These are phyloP conservation scores for Cercospora citrullina DNA, from an alignment of 2,329 filamentous ascomycete species.

Conservation along the genomic window DNA sequence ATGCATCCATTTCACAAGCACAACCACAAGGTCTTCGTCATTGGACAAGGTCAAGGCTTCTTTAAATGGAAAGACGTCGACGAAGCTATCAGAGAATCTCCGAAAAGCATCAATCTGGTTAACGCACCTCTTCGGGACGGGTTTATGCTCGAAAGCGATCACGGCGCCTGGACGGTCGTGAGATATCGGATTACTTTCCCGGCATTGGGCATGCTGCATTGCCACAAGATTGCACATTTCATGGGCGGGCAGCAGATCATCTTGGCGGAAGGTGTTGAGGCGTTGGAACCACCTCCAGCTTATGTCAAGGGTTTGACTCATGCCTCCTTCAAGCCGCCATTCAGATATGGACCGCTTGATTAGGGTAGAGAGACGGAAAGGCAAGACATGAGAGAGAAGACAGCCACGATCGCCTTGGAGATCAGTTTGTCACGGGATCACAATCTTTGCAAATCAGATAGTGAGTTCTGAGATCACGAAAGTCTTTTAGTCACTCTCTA, in stretches of 20 bases:
- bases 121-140: conserved; percentile 25
- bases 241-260: conserved; percentile 27
- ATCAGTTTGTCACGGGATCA: neutral
- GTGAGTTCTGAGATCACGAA: neutral
- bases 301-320: conserved; percentile 27
- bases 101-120: conserved; percentile 23
- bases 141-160: conserved; percentile 16
- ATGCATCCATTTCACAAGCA: conserved; percentile 36
- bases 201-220: conserved; percentile 28
- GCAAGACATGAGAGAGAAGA: neutral
- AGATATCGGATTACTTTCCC: conserved; percentile 27
- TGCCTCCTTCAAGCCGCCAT: conserved; percentile 24
- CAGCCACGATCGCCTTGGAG: neutral
- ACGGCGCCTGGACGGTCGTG: conserved; percentile 24
- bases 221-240: conserved; percentile 22
- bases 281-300: conserved; percentile 20
- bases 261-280: conserved; percentile 26
- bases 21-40: conserved; percentile 34
- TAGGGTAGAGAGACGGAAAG: neutral
- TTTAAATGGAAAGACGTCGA: conserved; percentile 31
- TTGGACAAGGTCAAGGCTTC: conserved; percentile 32
- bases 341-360: conserved; percentile 27
- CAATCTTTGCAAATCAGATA: neutral
- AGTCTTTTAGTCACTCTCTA: neutral
- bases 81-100: conserved; percentile 15